A percentile compares a stretch with the other conserved stretches of the same genome.
phyloP scores from a whole-genome alignment of 192 early-diverging fungal species.

The Coemansia sp. region DNA sequence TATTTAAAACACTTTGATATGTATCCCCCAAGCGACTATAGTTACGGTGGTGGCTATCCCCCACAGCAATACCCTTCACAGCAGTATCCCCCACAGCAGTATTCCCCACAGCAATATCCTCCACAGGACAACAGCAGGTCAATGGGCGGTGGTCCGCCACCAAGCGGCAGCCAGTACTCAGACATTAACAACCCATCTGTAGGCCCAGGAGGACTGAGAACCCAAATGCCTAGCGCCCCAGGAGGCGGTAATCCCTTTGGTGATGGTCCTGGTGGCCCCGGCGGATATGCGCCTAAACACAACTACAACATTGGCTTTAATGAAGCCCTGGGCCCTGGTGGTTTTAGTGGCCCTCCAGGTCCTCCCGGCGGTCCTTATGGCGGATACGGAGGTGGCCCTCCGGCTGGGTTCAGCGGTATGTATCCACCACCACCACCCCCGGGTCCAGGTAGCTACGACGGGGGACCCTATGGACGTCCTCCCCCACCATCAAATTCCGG shows the following conservation, averaged over 20 bases:
- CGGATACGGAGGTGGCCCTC: background rate
- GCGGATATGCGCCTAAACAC: background rate
- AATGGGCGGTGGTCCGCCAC: conserved; percentile 9
- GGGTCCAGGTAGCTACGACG: background rate
- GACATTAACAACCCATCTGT: conserved; percentile 30
- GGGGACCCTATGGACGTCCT: background rate
- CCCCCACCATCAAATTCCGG: background rate
- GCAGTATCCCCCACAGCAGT: no score
- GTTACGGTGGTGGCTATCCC: conserved; percentile 7
- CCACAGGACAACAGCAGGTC: conserved; percentile 5
- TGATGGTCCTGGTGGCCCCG: background rate
- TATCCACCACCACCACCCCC: conserved; percentile 4
- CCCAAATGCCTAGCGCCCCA: conserved; percentile 27
- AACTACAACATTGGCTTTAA: no score
- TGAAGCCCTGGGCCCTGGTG: background rate
- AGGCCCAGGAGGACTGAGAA: conserved; percentile 15
- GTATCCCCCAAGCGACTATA: conserved; percentile 22
- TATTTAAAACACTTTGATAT: conserved; percentile 3
- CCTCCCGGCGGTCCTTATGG: background rate
- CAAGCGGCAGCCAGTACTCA: conserved; percentile 9
- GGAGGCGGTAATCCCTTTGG: background rate
- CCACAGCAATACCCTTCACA: no score
- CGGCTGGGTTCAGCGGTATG: background rate
- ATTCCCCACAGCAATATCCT: no score
- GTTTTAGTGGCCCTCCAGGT: background rate